Conservation (phyloP, 208 protist species). For the Acanthamoeba quina region DNA sequence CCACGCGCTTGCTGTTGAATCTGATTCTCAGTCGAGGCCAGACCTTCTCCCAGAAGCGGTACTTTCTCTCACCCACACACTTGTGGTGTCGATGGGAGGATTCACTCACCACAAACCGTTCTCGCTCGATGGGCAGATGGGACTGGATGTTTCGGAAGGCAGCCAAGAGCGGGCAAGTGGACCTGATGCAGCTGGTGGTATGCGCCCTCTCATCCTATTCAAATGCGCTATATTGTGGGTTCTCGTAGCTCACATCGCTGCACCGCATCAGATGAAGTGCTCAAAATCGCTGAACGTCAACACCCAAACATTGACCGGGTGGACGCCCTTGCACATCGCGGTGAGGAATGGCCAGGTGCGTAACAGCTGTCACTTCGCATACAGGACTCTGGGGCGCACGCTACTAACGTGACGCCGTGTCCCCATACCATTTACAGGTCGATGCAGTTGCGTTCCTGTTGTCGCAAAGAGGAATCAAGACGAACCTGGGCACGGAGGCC, state of each 20-base stretch:
- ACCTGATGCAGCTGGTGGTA: constrained; percentile 59
- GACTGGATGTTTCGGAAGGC: constrained; percentile 62
- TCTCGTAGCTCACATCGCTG: background rate
- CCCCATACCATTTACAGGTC: background rate
- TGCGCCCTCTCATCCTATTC: background rate
- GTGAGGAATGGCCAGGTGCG: constrained; percentile 39
- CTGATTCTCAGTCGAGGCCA: background rate
- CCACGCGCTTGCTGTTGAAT: constrained; percentile 1
- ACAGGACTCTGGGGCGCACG: background rate
- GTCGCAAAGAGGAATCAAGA: constrained; percentile 23
- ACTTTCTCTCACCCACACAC: too few relatives aligned
- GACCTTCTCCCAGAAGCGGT: constrained; percentile 35
- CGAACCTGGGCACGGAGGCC: constrained; percentile 35
- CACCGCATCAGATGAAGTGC: background rate
- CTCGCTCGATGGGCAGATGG: background rate
- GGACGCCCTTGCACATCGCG: constrained; percentile 34
- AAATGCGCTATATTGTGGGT: background rate
- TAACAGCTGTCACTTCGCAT: too few relatives aligned
- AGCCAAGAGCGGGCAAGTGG: constrained; percentile 39
- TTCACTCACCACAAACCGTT: background rate
- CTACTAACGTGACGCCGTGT: background rate
- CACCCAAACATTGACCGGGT: constrained; percentile 26
- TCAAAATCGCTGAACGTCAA: constrained; percentile 37
- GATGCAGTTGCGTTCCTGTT: background rate
- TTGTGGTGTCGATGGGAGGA: background rate